Evolutionary conservation across 306 rosid genomes (phyloP).

Genomic region (Ammopiptanthus mongolicus): DNA sequence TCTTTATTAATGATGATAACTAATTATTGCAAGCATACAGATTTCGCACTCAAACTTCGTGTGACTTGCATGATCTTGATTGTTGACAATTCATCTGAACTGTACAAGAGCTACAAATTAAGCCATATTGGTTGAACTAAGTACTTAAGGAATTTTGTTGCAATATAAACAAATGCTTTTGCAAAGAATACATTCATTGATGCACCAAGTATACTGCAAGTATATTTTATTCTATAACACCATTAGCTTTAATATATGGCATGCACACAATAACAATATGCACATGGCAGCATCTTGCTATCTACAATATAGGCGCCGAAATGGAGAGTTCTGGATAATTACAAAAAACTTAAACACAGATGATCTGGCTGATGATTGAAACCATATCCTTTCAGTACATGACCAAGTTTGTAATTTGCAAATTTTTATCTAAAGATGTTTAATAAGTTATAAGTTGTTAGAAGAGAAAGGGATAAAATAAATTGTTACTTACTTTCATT

Average conservation of each 20-base stretch:
- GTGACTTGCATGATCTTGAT: slow-evolving; percentile 17
- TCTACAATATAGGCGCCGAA: not conserved
- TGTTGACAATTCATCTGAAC: slow-evolving; percentile 12
- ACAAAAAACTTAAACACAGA: not conserved
- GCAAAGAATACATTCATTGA: not conserved
- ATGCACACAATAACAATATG: not conserved
- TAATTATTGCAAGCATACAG: slow-evolving; percentile 18
- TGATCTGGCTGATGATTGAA: too few species aligned
- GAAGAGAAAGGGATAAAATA: too few species aligned
- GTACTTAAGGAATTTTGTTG: not conserved
- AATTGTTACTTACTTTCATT: too few species aligned
- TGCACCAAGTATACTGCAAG: not conserved
- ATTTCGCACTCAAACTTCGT: not conserved
- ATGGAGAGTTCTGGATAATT: not conserved
- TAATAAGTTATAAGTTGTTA: too few species aligned
- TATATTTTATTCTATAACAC: not conserved
- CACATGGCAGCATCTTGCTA: not conserved
- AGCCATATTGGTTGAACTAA: not conserved
- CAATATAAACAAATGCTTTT: not conserved
- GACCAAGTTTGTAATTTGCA: too few species aligned
- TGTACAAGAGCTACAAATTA: not conserved
- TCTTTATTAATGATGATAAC: not conserved
- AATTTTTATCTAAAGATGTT: too few species aligned
- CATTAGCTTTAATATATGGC: not conserved
- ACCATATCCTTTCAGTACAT: too few species aligned